Evolutionary conservation across 2,329 filamentous ascomycete species (phyloP).

Genomic region (Talaromyces atroroseus): DNA sequence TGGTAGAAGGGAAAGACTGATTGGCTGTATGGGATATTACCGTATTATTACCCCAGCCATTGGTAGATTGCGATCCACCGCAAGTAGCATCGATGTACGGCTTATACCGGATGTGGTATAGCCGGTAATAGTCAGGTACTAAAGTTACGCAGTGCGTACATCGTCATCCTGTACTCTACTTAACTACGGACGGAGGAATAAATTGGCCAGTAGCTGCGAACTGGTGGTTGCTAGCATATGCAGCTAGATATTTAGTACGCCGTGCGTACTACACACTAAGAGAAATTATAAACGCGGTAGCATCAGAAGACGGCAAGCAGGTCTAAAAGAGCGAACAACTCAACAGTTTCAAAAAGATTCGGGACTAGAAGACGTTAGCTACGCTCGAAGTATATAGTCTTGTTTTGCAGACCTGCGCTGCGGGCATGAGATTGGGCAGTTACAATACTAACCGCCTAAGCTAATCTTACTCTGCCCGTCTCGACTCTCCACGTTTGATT

Average conservation of each 20-base stretch:
- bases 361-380: neutral
- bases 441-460: neutral
- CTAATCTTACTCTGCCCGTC: neutral
- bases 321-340: neutral
- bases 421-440: neutral
- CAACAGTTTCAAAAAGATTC: neutral
- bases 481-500: neutral
- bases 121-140: neutral
- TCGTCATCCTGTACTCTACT: no score
- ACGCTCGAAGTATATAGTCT: neutral
- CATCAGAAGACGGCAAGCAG: neutral
- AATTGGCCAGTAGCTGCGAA: neutral
- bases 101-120: neutral
- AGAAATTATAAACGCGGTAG: neutral
- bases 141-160: neutral
- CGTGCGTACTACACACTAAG: neutral
- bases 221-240: neutral
- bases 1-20: neutral
- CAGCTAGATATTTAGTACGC: neutral
- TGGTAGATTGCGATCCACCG: neutral
- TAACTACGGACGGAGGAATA: neutral
- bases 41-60: neutral
- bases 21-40: neutral
- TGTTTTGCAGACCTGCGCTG: neutral
- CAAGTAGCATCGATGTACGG: neutral